Evolutionary conservation across 2,329 filamentous ascomycete genomes (phyloP), one percentile per base, ranked within the genome.

Genomic region (Fusarium equiseti): DNA sequence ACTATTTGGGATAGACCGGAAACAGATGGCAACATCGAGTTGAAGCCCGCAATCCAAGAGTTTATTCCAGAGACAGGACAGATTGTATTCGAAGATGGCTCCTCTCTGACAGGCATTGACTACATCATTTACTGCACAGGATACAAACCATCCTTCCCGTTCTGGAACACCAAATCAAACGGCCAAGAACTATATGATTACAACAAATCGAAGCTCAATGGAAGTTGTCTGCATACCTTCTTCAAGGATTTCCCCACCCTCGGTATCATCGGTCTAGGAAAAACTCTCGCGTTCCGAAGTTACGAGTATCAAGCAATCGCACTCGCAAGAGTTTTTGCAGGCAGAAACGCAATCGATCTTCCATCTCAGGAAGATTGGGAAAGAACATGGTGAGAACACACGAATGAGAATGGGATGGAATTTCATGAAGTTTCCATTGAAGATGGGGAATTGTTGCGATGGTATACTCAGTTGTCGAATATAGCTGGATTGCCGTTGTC

Each of bases 241-340:
- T 56, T 56, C 4, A 24, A n/a, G 18, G 15, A 24, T 5, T 20
- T 29, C 7, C 43, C 22, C 6, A 49, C n/a, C 7, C 53, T 56
- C 22, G 53, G 53, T 5, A 56, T 49, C 13, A 56, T 56, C 6
- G 53, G 53, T 4, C 5, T 48, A 20, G 53, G 53, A 15, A 24
- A 56, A 18, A 38, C 8, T 5, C 43, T 56, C 3, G 43, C 53
- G 1, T 56, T 56, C 5, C 43, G 53, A 4, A 56, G 53, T 16
- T 56, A 56, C 22, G 53, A 56, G 53, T 56, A 56, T 11, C 53
- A 56, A 3, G 53, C 53, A 8, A 38, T 56, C 18, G 53, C 53
- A 8, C 53, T 56, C 5, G 43, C 53, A 8, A 56, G 53, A 40
- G 31, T 49, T 2, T 56, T 56, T 57, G 31, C 53, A 2, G 24